Percentiles rank a stretch among this genome's conserved stretches.
phyloP scores from a whole-genome alignment of 1,284 basidiomycete species.

The Heterobasidion irregulare region DNA sequence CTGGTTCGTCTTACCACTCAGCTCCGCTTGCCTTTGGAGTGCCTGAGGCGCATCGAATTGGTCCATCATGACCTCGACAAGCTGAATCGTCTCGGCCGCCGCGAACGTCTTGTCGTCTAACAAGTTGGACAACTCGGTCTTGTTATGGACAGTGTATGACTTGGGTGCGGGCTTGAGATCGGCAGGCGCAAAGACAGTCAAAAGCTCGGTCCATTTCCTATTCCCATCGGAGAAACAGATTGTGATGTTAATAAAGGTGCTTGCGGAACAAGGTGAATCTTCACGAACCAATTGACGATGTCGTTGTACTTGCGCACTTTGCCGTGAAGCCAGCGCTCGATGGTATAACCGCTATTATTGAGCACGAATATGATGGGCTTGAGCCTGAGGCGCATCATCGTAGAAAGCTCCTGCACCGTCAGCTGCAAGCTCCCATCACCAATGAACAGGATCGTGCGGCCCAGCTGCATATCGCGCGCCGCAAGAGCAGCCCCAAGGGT shows the following conservation, averaged over 20 bases:
- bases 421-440: slow-evolving; percentile 81
- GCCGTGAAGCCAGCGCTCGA: slow-evolving; percentile 78
- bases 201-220: slow-evolving; percentile 51
- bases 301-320: slow-evolving; percentile 63
- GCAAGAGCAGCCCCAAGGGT: slow-evolving; percentile 75
- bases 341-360: slow-evolving; percentile 87
- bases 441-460: slow-evolving; percentile 77
- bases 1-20: slow-evolving; percentile 42
- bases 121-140: slow-evolving; percentile 54
- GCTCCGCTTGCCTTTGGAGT: slow-evolving; percentile 42
- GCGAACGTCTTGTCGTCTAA: slow-evolving; percentile 53
- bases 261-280: not conserved
- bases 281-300: slow-evolving; percentile 49
- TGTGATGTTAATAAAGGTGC: not conserved
- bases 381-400: slow-evolving; percentile 63
- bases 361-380: slow-evolving; percentile 81
- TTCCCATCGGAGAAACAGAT: not conserved
- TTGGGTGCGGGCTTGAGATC: slow-evolving; percentile 39
- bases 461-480: slow-evolving; percentile 54
- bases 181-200: slow-evolving; percentile 45
- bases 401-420: slow-evolving; percentile 70
- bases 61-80: slow-evolving; percentile 77
- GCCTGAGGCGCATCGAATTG: slow-evolving; percentile 65
- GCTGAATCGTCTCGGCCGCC: slow-evolving; percentile 55
- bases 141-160: slow-evolving; percentile 61